Evolutionary conservation across 352 stramenopile genomes (phyloP).

Genomic region (Phytophthora melonis): DNA sequence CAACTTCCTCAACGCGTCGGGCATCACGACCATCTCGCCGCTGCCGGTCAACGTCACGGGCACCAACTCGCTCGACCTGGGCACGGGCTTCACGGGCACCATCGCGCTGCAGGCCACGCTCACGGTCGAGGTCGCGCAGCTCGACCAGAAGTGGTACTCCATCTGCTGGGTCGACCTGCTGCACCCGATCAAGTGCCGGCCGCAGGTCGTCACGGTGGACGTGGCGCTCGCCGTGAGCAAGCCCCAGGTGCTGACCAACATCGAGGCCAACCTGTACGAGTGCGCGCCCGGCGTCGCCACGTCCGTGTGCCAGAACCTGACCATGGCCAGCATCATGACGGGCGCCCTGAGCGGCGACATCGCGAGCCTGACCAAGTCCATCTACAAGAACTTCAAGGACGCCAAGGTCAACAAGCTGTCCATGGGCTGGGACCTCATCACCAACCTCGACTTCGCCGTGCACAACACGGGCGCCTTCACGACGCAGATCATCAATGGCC

Average conservation of each 20-base stretch:
- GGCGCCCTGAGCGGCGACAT: constrained; percentile 38
- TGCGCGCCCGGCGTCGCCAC: constrained; percentile 42
- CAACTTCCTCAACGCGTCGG: constrained; percentile 54
- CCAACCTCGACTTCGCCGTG: constrained; percentile 61
- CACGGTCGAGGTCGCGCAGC: constrained; percentile 58
- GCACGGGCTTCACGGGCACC: constrained; percentile 52
- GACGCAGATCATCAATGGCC: constrained; percentile 52
- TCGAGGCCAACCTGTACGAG: constrained; percentile 47
- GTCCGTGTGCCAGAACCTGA: constrained; percentile 59
- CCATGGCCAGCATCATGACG: constrained; percentile 53
- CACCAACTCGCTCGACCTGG: constrained; percentile 45
- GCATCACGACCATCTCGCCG: constrained; percentile 55
- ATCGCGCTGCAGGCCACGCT: constrained; percentile 50
- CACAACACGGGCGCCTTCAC: constrained; percentile 48
- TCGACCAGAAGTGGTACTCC: constrained; percentile 70
- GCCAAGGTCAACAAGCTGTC: constrained; percentile 45
- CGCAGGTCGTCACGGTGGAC: constrained; percentile 48
- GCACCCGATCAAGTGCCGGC: constrained; percentile 53
- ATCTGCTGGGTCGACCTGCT: constrained; percentile 69
- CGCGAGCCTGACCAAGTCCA: constrained; percentile 31
- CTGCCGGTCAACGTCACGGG: constrained; percentile 59
- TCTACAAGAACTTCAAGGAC: constrained; percentile 54
- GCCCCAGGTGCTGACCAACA: constrained; percentile 41
- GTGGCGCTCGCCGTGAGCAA: constrained; percentile 51
- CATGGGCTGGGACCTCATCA: constrained; percentile 47